These are phyloP conservation scores for Linum trigynum DNA, from an alignment of 345 rosid genomes.

Conservation along the genomic window DNA sequence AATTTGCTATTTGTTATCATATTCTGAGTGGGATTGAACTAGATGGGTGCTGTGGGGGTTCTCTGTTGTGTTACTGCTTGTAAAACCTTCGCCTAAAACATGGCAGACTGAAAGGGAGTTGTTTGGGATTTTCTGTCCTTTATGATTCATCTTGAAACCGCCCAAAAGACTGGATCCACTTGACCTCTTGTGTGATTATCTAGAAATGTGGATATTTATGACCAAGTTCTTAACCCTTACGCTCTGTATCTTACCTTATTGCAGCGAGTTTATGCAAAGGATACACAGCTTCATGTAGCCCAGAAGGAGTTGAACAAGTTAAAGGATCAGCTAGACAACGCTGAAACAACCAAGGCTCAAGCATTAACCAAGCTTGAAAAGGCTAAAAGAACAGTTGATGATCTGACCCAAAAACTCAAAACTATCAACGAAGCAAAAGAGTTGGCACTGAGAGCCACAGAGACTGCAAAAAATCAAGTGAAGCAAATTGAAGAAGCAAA, in stretches of 20 bases:
- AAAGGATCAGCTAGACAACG: slow-evolving; percentile 66
- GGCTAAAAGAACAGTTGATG: slow-evolving; percentile 59
- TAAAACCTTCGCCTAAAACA: too few species aligned
- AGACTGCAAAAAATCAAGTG: slow-evolving; percentile 49
- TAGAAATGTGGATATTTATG: too few species aligned
- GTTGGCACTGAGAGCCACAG: slow-evolving; percentile 48
- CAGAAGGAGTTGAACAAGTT: slow-evolving; percentile 68
- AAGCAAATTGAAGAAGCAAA: slow-evolving; percentile 48
- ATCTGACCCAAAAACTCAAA: slow-evolving; percentile 51
- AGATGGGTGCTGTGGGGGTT: not conserved
- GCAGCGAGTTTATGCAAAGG: slow-evolving; percentile 72
- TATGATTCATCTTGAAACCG: too few species aligned
- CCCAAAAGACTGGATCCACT: too few species aligned
- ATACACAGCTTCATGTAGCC: slow-evolving; percentile 77
- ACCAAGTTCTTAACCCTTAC: not conserved
- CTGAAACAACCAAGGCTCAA: slow-evolving; percentile 58
- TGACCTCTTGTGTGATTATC: too few species aligned
- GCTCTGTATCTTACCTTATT: slow-evolving; percentile 1
- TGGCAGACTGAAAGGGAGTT: too few species aligned
- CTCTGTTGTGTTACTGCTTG: not conserved
- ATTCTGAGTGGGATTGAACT: not conserved
- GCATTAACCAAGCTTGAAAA: slow-evolving; percentile 72
- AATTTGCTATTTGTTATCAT: not conserved
- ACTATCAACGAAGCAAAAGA: slow-evolving; percentile 50
- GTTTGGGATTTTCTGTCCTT: too few species aligned